These are phyloP conservation scores for Durotheca rogersii DNA, from an alignment of 495 filamentous ascomycete species.

Conservation along the genomic window DNA sequence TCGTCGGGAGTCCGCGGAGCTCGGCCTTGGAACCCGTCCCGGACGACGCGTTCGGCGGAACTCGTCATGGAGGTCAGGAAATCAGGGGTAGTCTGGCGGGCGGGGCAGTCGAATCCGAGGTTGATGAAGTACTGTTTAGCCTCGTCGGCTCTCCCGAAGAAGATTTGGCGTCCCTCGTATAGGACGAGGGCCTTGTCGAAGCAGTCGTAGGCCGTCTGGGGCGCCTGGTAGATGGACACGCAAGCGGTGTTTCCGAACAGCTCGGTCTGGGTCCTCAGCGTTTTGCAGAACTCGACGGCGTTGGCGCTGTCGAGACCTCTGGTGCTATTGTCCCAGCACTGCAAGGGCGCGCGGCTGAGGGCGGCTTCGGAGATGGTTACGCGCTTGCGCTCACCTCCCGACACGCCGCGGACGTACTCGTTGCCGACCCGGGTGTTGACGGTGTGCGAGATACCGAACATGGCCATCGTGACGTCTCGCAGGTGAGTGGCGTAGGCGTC, in stretches of 20 bases:
- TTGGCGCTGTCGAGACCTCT: slow-evolving; percentile 79
- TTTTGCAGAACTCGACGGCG: slow-evolving; percentile 76
- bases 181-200: slow-evolving; percentile 80
- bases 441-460: slow-evolving; percentile 75
- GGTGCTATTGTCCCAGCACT: slow-evolving; percentile 86
- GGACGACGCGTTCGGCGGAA: slow-evolving; percentile 63
- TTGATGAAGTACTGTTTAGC: slow-evolving; percentile 71
- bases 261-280: slow-evolving; percentile 64
- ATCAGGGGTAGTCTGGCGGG: slow-evolving; percentile 73
- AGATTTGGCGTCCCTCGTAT: slow-evolving; percentile 83
- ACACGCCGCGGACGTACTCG: slow-evolving; percentile 76
- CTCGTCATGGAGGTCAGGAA: slow-evolving; percentile 80
- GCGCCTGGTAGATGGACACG: slow-evolving; percentile 85
- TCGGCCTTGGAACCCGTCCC: slow-evolving; percentile 62
- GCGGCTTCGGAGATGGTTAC: slow-evolving; percentile 76
- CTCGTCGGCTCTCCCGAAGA: slow-evolving; percentile 63
- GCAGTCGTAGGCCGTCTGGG: slow-evolving; percentile 71
- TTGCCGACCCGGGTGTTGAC: slow-evolving; percentile 77
- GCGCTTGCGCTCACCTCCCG: slow-evolving; percentile 80
- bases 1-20: slow-evolving; percentile 75
- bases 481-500: slow-evolving; percentile 63
- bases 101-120: slow-evolving; percentile 73
- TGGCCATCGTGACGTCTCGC: slow-evolving; percentile 75
- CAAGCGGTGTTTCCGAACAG: slow-evolving; percentile 63
- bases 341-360: slow-evolving; percentile 64